Conservation (phyloP, 495 filamentous ascomycete genomes). For the Friedmanniomyces endolithicus region DNA sequence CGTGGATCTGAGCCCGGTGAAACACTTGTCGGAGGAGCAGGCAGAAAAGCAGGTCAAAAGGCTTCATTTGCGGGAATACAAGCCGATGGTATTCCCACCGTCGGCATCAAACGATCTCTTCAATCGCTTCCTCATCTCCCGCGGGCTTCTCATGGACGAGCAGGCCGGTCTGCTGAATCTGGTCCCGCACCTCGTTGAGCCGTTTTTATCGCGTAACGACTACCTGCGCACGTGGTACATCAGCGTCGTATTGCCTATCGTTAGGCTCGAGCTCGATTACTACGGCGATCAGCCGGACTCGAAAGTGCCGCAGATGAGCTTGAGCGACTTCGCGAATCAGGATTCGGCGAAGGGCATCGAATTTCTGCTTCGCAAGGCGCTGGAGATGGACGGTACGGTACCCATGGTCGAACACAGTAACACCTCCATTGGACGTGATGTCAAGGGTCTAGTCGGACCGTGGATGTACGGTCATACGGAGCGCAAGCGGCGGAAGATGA, state of each 20-base stretch:
- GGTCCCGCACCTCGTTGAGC: conserved; percentile 55
- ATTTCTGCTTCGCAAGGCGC: conserved; percentile 48
- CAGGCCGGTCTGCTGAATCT: conserved; percentile 66
- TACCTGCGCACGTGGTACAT: conserved; percentile 63
- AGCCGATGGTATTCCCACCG: conserved; percentile 21
- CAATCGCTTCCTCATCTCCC: conserved; percentile 60
- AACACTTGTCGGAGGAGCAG: conserved; percentile 48
- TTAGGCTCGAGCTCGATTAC: conserved; percentile 75
- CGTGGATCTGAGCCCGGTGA: conserved; percentile 48
- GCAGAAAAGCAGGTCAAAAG: conserved; percentile 59
- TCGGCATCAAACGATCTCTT: conserved; percentile 44
- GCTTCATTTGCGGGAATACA: conserved; percentile 53
- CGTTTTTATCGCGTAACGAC: conserved; percentile 58
- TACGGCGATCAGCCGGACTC: conserved; percentile 47
- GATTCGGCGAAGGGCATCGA: conserved; percentile 52
- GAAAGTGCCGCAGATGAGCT: conserved; percentile 39
- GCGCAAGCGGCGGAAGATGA: conserved; percentile 46
- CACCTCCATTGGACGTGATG: conserved; percentile 51
- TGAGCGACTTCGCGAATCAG: conserved; percentile 43
- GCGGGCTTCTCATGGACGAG: conserved; percentile 61
- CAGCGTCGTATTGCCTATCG: conserved; percentile 62
- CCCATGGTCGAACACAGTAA: conserved; percentile 1
- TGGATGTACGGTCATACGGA: conserved; percentile 65
- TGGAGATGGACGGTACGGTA: conserved; percentile 12
- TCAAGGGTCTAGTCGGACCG: conserved; percentile 64